These are phyloP conservation scores for Chalaropsis ovoidea DNA, from an alignment of 2,329 filamentous ascomycete species.

Conservation along the genomic window DNA sequence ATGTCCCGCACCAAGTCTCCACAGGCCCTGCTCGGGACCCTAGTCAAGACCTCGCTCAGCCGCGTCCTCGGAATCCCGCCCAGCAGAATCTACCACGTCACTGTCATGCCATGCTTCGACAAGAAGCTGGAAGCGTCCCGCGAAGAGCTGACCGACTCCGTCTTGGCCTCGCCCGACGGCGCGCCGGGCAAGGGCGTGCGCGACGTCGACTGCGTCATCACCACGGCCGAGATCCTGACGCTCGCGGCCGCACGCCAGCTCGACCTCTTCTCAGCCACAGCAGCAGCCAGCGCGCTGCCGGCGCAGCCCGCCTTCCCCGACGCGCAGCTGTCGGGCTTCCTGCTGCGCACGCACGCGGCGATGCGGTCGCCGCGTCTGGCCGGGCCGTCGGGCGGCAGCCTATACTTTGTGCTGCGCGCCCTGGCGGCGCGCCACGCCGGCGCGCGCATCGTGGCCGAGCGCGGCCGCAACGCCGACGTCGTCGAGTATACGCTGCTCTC, in stretches of 20 bases:
- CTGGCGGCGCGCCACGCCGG: conserved; percentile 61
- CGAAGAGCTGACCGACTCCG: conserved; percentile 74
- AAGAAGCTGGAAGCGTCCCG: conserved; percentile 96
- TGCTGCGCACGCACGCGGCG: conserved; percentile 47
- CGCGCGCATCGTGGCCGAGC: conserved; percentile 57
- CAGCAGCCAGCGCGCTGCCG: conserved; percentile 38
- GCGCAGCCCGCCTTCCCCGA: conserved; percentile 60
- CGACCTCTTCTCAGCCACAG: conserved; percentile 52
- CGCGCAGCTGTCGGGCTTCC: conserved; percentile 55
- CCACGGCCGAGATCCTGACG: conserved; percentile 85
- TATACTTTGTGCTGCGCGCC: conserved; percentile 71
- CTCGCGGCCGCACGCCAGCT: conserved; percentile 71
- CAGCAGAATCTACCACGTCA: conserved; percentile 82
- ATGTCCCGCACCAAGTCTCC: conserved; percentile 87
- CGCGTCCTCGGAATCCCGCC: conserved; percentile 60
- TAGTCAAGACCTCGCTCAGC: conserved; percentile 78
- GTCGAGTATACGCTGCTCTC: conserved; percentile 64
- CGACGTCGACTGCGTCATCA: conserved; percentile 97
- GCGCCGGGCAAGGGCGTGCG: conserved; percentile 50
- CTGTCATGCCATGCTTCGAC: conserved; percentile 97
- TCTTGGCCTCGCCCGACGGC: conserved; percentile 50
- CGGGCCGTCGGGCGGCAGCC: conserved; percentile 79
- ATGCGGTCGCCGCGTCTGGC: conserved; percentile 52
- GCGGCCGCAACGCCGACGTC: conserved; percentile 84
- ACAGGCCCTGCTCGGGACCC: conserved; percentile 79